Evolutionary conservation across 257 asterid species (phyloP).

Genomic region (Gentiana dahurica): DNA sequence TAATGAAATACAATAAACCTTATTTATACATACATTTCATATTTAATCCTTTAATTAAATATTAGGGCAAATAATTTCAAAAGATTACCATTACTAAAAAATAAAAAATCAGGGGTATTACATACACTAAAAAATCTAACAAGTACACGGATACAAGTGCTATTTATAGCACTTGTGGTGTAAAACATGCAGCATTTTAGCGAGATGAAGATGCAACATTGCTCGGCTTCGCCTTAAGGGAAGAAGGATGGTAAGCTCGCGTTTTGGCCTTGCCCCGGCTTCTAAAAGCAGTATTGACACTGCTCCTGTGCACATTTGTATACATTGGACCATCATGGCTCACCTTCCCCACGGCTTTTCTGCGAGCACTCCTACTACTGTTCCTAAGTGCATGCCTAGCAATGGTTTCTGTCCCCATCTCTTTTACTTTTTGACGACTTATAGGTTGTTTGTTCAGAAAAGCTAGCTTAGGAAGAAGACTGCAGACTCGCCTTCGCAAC

Average conservation of each 20-base stretch:
- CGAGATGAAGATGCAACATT: slow-evolving; percentile 9
- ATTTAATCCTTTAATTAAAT: too few species aligned
- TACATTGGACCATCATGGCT: slow-evolving; percentile 25
- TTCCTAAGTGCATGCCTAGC: slow-evolving; percentile 60
- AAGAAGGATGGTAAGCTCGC: slow-evolving; percentile 23
- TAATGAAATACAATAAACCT: too few species aligned
- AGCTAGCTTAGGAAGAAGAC: slow-evolving; percentile 62
- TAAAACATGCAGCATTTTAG: neutral
- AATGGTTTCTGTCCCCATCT: slow-evolving; percentile 35
- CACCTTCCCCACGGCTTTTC: slow-evolving; percentile 33
- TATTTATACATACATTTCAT: too few species aligned
- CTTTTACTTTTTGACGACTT: slow-evolving; percentile 52
- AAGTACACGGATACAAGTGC: too few species aligned
- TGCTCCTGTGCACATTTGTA: slow-evolving; percentile 24
- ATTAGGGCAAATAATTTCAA: too few species aligned
- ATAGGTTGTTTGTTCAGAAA: slow-evolving; percentile 56
- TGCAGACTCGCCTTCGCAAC: slow-evolving; percentile 41
- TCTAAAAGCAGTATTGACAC: slow-evolving; percentile 23
- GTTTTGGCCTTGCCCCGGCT: slow-evolving; percentile 33
- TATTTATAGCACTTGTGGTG: too few species aligned
- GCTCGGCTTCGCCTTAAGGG: slow-evolving; percentile 16
- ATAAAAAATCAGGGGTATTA: too few species aligned
- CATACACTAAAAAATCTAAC: too few species aligned
- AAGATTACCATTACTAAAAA: too few species aligned
- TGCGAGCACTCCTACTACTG: slow-evolving; percentile 22